phyloP scores from a whole-genome alignment of 805 yeast genomes.

The Tetrapisispora iriomotensis region DNA sequence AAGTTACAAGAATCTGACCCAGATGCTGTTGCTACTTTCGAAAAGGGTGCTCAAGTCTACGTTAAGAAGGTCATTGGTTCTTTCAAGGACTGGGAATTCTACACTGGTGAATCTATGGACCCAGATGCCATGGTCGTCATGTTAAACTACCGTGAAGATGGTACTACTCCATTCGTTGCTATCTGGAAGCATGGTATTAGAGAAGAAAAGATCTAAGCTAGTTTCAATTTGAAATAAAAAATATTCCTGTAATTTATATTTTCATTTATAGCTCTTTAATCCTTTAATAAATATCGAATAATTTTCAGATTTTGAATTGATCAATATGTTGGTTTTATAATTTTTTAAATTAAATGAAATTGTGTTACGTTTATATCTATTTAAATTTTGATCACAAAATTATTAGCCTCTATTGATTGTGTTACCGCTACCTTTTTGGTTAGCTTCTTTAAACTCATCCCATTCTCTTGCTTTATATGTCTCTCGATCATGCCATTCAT shows the following conservation, averaged over 20 bases:
- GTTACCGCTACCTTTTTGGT: constrained; percentile 86
- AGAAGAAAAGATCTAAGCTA: constrained; percentile 74
- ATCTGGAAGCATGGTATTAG: constrained; percentile 98
- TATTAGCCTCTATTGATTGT: constrained; percentile 52
- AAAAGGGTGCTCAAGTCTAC: constrained; percentile 95
- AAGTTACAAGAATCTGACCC: constrained; percentile 83
- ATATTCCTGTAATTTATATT: not conserved
- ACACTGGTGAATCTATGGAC: constrained; percentile 99
- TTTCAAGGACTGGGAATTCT: constrained; percentile 99
- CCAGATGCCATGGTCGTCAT: constrained; percentile 98
- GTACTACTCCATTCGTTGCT: constrained; percentile 92
- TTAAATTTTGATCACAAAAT: not conserved
- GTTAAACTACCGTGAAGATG: constrained; percentile 99
- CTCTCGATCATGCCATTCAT: constrained; percentile 46
- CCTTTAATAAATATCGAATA: no score
- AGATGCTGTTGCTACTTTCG: constrained; percentile 77
- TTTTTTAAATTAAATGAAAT: not conserved
- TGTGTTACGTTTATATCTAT: not conserved
- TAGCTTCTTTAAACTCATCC: constrained; percentile 87
- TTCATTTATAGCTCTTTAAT: no score
- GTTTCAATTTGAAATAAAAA: not conserved
- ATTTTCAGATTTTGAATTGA: no score
- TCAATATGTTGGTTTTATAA: no score
- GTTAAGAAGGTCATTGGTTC: constrained; percentile 91
- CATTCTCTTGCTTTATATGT: constrained; percentile 75